phyloP scores from a whole-genome alignment of 2,329 filamentous ascomycete genomes.

The Penicillium sp. region DNA sequence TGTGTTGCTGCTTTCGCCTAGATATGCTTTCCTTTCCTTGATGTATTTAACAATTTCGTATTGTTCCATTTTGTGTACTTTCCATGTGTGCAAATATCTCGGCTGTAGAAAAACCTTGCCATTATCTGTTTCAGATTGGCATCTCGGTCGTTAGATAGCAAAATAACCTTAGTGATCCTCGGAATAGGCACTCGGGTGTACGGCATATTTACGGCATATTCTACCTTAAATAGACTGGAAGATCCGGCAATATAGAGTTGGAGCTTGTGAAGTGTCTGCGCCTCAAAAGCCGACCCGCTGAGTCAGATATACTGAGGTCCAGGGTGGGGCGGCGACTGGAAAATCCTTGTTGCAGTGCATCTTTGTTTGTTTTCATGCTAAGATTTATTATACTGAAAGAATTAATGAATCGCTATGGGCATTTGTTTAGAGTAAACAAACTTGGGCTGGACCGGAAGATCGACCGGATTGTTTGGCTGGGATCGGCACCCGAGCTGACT shows the following conservation, averaged over 20 bases:
- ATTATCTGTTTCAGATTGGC: not conserved
- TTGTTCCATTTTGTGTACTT: too few relatives aligned
- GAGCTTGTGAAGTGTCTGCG: not conserved
- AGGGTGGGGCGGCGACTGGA: too few relatives aligned
- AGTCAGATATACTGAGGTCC: not conserved
- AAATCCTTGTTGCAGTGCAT: not conserved
- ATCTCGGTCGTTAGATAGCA: not conserved
- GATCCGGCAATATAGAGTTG: not conserved
- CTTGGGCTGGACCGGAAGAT: conserved; percentile 3
- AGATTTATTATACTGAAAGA: too few relatives aligned
- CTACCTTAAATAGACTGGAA: not conserved
- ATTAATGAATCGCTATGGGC: not conserved
- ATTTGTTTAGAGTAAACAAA: not conserved
- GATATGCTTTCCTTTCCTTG: not conserved
- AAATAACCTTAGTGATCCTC: too few relatives aligned
- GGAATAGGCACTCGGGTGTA: not conserved
- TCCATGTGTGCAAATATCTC: too few relatives aligned
- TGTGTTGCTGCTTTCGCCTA: not conserved
- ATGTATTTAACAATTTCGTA: too few relatives aligned
- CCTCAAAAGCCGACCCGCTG: not conserved
- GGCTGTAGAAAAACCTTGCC: too few relatives aligned
- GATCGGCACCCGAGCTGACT: conserved; percentile 7
- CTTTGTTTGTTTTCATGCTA: too few relatives aligned
- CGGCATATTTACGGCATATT: not conserved
- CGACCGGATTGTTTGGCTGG: conserved; percentile 7